These are phyloP conservation scores for Aspergillus ruber DNA, from an alignment of 2,329 filamentous ascomycete genomes.

Conservation along the genomic window DNA sequence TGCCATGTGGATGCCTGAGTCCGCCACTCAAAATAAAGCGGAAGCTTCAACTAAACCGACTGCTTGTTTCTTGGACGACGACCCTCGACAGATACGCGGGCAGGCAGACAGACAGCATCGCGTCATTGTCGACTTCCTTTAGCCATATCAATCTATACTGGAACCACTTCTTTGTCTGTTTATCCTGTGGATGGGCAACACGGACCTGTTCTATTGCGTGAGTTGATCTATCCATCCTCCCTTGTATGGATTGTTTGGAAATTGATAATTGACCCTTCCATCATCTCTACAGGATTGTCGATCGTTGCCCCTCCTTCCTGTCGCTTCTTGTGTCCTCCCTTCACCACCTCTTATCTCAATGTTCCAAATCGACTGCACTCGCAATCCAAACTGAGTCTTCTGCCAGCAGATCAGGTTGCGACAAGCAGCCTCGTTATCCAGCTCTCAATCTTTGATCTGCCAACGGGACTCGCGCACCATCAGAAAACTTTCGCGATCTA, in stretches of 20 bases:
- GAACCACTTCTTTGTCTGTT: conserved; percentile 6
- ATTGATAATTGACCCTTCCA: not conserved
- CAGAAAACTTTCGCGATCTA: not conserved
- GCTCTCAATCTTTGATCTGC: not conserved
- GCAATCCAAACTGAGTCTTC: not conserved
- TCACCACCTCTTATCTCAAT: no score
- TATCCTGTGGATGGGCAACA: conserved; percentile 16
- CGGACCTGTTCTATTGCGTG: conserved; percentile 21
- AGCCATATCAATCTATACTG: conserved; percentile 10
- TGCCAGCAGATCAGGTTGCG: not conserved
- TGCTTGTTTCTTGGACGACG: conserved; percentile 32
- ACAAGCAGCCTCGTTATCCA: not conserved
- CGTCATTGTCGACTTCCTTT: conserved; percentile 15
- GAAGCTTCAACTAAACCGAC: conserved; percentile 15
- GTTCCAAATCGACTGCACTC: no score
- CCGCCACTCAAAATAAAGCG: conserved; percentile 15
- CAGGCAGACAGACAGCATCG: conserved; percentile 14
- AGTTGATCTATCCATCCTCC: conserved; percentile 9
- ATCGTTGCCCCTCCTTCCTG: no score
- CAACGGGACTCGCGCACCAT: not conserved
- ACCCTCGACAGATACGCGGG: conserved; percentile 11
- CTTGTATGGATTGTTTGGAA: not conserved
- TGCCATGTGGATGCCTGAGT: conserved; percentile 28
- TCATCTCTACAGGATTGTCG: not conserved
- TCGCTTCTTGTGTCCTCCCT: no score